Evolutionary conservation across 1,284 basidiomycete genomes (phyloP).

Genomic region (Tilletia caries): DNA sequence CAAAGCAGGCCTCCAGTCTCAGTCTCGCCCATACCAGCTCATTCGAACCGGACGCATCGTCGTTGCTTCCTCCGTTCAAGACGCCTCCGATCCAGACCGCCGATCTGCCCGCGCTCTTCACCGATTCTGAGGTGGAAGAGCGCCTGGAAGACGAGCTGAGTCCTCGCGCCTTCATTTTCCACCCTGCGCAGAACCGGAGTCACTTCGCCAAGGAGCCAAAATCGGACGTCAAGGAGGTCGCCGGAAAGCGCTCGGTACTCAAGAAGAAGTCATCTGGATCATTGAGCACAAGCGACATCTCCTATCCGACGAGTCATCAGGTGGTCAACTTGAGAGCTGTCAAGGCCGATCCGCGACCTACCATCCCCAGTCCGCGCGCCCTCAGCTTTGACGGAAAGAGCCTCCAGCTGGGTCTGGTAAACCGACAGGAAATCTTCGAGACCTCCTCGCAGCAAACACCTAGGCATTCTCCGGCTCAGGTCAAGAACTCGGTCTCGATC

Average conservation of each 20-base stretch:
- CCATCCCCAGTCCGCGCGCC: background rate
- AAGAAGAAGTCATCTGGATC: background rate
- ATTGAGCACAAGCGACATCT: background rate
- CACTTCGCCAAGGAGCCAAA: background rate
- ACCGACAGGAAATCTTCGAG: background rate
- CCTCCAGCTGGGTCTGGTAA: background rate
- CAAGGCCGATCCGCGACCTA: background rate
- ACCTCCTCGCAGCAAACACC: background rate
- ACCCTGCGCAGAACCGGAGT: background rate
- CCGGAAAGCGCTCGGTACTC: background rate
- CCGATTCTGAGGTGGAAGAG: background rate
- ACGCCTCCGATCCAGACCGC: background rate
- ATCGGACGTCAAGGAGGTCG: background rate
- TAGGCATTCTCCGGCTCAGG: background rate
- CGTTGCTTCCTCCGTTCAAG: background rate
- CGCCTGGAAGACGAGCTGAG: conserved; percentile 5
- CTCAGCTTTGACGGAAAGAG: background rate
- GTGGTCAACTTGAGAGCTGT: background rate
- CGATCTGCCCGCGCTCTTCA: background rate
- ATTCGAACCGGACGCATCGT: background rate
- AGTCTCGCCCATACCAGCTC: background rate
- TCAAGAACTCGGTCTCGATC: background rate
- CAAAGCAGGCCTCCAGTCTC: background rate
- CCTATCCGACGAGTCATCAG: background rate
- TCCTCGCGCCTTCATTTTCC: background rate